Evolutionary conservation across 306 rosid genomes (phyloP).

Genomic region (Pueraria montana): DNA sequence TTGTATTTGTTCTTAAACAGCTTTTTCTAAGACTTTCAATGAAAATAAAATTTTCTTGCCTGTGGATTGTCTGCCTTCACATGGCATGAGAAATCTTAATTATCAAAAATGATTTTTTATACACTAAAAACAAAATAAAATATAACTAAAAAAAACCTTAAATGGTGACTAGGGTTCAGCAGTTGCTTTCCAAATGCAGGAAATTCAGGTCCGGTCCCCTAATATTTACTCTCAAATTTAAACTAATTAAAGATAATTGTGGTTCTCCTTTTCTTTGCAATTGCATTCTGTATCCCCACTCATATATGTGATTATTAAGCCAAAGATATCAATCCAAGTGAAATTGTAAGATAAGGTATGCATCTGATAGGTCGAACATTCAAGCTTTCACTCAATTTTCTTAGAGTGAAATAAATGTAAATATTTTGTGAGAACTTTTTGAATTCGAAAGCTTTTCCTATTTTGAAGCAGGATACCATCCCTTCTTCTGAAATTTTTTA

Average conservation of each 20-base stretch:
- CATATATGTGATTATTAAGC: not conserved
- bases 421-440: too few relatives aligned
- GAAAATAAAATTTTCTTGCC: not conserved
- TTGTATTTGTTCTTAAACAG: not conserved
- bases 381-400: too few relatives aligned
- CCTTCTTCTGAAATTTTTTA: not conserved
- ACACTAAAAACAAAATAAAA: not conserved
- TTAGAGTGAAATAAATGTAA: too few relatives aligned
- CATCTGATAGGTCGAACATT: not conserved
- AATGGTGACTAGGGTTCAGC: not conserved
- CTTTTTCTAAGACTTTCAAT: not conserved
- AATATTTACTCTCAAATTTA: not conserved
- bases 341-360: too few relatives aligned
- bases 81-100: not conserved
- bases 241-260: not conserved
- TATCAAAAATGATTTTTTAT: too few relatives aligned
- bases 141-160: too few relatives aligned
- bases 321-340: not conserved
- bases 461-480: too few relatives aligned
- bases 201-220: not conserved
- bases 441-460: too few relatives aligned
- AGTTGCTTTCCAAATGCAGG: not conserved
- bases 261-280: not conserved
- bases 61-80: not conserved
- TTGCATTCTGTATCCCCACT: not conserved